Evolutionary conservation across 352 stramenopile species (phyloP).

Genomic region (Pythium phragmiticola): DNA sequence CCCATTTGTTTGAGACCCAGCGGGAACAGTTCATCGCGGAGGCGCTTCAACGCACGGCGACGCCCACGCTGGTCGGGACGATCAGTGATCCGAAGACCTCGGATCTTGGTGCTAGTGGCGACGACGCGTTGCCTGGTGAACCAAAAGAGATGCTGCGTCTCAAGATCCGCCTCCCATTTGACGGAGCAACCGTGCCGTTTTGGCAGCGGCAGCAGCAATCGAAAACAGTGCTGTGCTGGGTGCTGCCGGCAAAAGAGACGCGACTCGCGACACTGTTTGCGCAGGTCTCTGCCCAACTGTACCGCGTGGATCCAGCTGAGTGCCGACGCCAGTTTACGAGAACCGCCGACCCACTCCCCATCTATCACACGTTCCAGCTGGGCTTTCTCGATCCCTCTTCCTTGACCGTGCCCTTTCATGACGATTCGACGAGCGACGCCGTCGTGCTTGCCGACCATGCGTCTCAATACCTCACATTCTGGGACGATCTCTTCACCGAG

Average conservation of each 20-base stretch:
- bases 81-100: slow-evolving; percentile 7
- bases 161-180: not conserved
- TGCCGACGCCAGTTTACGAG: slow-evolving; percentile 6
- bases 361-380: slow-evolving; percentile 7
- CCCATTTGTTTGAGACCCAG: slow-evolving; percentile 12
- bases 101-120: not conserved
- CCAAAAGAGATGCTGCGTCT: slow-evolving; percentile 7
- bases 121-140: not conserved
- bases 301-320: not conserved
- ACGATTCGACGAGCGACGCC: not conserved
- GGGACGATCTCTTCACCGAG: slow-evolving; percentile 45
- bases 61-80: not conserved
- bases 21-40: slow-evolving; percentile 21
- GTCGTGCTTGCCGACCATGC: slow-evolving; percentile 21
- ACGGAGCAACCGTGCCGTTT: not conserved
- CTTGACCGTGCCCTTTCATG: not conserved
- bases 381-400: slow-evolving; percentile 1
- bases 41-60: slow-evolving; percentile 13
- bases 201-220: slow-evolving; percentile 1
- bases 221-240: not conserved
- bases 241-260: not conserved
- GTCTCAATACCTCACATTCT: slow-evolving; percentile 47
- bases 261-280: slow-evolving; percentile 2
- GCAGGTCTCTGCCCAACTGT: slow-evolving; percentile 4
- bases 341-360: not conserved